Percentiles rank a stretch among this genome's conserved stretches.
phyloP scores from a whole-genome alignment of 768 basidiomycete species.

The Russula sp. region DNA sequence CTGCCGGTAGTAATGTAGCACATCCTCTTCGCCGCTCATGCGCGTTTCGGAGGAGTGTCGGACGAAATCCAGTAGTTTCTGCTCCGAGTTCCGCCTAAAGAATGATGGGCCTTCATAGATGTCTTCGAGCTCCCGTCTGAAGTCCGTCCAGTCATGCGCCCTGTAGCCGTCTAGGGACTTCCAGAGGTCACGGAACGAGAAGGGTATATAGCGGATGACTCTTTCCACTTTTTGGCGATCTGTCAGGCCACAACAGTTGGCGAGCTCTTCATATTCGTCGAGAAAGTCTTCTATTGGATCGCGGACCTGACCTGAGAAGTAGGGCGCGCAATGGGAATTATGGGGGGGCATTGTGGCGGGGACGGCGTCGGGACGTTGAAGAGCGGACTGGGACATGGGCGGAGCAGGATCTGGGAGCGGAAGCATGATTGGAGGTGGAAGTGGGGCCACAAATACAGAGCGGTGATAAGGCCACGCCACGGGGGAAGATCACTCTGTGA shows the following conservation, averaged over 20 bases:
- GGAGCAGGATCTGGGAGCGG: too few species aligned
- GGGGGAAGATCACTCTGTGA: too few species aligned
- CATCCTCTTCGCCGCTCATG: background rate
- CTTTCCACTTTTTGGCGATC: background rate
- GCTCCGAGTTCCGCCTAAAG: background rate
- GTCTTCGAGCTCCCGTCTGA: rapidly evolving
- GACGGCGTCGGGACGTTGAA: too few species aligned
- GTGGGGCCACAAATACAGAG: too few species aligned
- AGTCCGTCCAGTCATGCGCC: background rate
- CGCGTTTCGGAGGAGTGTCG: background rate
- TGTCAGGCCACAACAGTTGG: background rate
- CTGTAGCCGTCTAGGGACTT: background rate
- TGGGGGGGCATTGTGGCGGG: too few species aligned
- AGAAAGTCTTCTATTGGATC: too few species aligned
- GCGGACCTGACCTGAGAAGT: too few species aligned
- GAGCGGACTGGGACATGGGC: too few species aligned
- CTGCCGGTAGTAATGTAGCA: background rate
- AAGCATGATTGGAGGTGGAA: too few species aligned
- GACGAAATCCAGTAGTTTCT: background rate
- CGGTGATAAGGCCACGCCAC: too few species aligned
- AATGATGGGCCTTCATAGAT: background rate
- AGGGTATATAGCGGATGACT: background rate
- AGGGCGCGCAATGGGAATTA: too few species aligned
- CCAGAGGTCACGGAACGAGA: background rate
- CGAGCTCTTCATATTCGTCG: too few species aligned